Percentiles rank a stretch among this genome's conserved stretches.
Conservation (phyloP, 371 early-diverging fungal genomes). For the Circinella umbellata region DNA sequence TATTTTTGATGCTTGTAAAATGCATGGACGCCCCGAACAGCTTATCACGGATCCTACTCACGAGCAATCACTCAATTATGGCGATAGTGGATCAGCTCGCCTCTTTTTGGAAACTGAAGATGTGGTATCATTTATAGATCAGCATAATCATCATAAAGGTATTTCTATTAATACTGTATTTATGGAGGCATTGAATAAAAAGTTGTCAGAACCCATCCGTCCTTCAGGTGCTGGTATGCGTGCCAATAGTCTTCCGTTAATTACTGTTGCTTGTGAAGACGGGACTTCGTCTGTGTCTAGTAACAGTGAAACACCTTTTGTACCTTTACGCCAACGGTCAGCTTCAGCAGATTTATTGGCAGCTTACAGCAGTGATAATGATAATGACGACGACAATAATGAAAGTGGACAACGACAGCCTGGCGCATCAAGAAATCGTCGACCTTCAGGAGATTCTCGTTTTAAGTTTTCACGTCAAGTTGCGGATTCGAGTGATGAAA, state of each 20-base stretch:
- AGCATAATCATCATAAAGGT: not conserved
- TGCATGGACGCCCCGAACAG: slow-evolving; percentile 50
- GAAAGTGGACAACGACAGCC: slow-evolving; percentile 5
- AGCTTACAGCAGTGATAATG: slow-evolving; percentile 5
- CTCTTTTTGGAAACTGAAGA: slow-evolving; percentile 42
- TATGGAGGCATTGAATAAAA: slow-evolving; percentile 18
- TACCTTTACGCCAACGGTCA: slow-evolving; percentile 17
- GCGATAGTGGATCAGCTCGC: slow-evolving; percentile 27
- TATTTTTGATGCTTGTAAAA: slow-evolving; percentile 50
- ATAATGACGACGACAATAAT: slow-evolving; percentile 7
- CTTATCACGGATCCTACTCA: slow-evolving; percentile 28
- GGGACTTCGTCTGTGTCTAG: not conserved
- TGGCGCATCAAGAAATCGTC: not conserved
- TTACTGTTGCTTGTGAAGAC: slow-evolving; percentile 34
- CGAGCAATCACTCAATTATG: slow-evolving; percentile 39
- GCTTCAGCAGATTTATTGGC: slow-evolving; percentile 12
- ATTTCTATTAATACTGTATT: slow-evolving; percentile 2
- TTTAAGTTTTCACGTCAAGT: slow-evolving; percentile 41
- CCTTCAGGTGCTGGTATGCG: slow-evolving; percentile 16
- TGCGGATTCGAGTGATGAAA: slow-evolving; percentile 56
- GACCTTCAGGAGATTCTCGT: slow-evolving; percentile 8
- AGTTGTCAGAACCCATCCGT: slow-evolving; percentile 20
- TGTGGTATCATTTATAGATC: slow-evolving; percentile 26
- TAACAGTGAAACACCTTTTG: not conserved
- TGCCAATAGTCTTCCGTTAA: slow-evolving; percentile 48